phyloP scores from a whole-genome alignment of 2,329 filamentous ascomycete species.

The Neonectria neomacrospora region DNA sequence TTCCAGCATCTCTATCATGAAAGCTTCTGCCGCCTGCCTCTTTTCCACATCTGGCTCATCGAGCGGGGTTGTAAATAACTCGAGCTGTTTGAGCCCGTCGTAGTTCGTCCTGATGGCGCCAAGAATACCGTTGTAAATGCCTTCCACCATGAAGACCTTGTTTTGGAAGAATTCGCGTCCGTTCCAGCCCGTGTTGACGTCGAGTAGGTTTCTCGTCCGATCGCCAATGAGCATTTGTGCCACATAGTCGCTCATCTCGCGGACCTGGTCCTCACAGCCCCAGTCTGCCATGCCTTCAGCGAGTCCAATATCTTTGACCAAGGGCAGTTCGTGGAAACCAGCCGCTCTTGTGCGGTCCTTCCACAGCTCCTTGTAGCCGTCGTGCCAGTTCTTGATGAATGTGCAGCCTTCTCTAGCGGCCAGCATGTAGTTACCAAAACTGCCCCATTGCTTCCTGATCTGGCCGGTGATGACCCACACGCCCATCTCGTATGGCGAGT shows the following conservation, averaged over 20 bases:
- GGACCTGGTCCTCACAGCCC: conserved; percentile 32
- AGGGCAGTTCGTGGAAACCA: conserved; percentile 47
- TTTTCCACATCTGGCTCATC: conserved; percentile 46
- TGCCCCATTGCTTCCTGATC: conserved; percentile 48
- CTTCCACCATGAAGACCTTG: conserved; percentile 48
- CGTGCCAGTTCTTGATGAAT: conserved; percentile 58
- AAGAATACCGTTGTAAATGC: conserved; percentile 46
- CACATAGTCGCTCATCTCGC: conserved; percentile 51
- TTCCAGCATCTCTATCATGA: conserved; percentile 49
- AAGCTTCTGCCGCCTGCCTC: conserved; percentile 43
- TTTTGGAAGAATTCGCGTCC: conserved; percentile 48
- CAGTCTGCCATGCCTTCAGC: conserved; percentile 42
- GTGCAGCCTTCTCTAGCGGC: conserved; percentile 53
- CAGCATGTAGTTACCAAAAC: conserved; percentile 56
- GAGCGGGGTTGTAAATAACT: conserved; percentile 47
- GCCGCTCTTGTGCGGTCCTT: conserved; percentile 46
- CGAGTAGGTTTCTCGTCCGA: conserved; percentile 48
- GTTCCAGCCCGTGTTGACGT: conserved; percentile 46
- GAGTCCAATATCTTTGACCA: conserved; percentile 47
- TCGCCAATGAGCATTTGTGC: conserved; percentile 52
- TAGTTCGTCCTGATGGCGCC: conserved; percentile 46
- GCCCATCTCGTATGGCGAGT: conserved; percentile 49
- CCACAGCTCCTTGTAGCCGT: conserved; percentile 52
- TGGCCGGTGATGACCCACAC: conserved; percentile 50
- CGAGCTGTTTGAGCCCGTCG: conserved; percentile 45